Conservation (phyloP, 306 rosid genomes). For the Vigna unguiculata region DNA sequence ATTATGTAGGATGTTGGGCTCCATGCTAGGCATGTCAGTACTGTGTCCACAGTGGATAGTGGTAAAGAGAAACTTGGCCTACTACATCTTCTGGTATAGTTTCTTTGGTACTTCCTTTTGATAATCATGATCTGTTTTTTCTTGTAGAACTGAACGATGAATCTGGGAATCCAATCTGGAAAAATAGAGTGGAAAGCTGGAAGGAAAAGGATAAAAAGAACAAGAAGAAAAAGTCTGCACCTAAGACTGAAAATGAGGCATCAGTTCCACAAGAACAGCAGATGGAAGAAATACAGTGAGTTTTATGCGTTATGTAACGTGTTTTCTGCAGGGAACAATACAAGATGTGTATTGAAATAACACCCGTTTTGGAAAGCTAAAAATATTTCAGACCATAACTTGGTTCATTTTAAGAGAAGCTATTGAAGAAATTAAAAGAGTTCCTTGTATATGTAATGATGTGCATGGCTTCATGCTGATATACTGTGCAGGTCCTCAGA, state of each 20-base stretch:
- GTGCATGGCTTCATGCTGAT: conserved; percentile 40
- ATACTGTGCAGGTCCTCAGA: conserved; percentile 67
- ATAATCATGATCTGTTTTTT: conserved; percentile 43
- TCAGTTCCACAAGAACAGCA: conserved; percentile 82
- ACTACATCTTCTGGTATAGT: conserved; percentile 23
- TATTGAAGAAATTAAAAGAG: conserved; percentile 4
- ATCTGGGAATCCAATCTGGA: conserved; percentile 97
- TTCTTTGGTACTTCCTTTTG: conserved; percentile 22
- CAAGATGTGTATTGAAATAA: background rate
- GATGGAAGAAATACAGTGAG: conserved; percentile 84
- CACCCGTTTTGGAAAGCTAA: background rate
- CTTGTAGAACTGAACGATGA: conserved; percentile 81
- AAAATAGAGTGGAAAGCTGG: conserved; percentile 98
- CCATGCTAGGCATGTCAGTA: conserved; percentile 94
- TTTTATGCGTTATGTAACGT: conserved; percentile 27
- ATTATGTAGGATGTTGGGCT: conserved; percentile 77
- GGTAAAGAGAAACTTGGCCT: conserved; percentile 58
- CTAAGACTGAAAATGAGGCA: conserved; percentile 61
- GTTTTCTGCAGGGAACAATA: background rate
- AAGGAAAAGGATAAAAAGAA: conserved; percentile 94
- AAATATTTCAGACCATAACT: conserved; percentile 5
- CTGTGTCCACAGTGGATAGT: conserved; percentile 87
- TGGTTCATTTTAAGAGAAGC: background rate
- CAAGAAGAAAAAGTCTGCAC: conserved; percentile 76
- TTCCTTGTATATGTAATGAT: background rate